Conservation (phyloP, 2,329 filamentous ascomycete genomes). For the Didymellaceae sp. region DNA sequence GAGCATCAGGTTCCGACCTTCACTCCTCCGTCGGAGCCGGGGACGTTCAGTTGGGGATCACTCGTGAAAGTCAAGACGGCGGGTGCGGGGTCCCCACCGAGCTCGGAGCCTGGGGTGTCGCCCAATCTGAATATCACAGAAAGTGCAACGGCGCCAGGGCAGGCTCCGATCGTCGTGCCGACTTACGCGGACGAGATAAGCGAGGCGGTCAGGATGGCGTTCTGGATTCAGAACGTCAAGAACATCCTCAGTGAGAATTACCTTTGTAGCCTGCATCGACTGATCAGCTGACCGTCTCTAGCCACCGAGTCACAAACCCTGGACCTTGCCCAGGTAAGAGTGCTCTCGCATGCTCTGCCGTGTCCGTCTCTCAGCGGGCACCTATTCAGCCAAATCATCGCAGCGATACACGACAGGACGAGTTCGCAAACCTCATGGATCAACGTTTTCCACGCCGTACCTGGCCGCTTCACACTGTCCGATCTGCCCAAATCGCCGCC, state of each 20-base stretch:
- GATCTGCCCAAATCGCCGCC: conserved; percentile 70
- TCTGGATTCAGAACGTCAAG: conserved; percentile 42
- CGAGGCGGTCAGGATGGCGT: conserved; percentile 34
- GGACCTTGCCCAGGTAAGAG: conserved; percentile 55
- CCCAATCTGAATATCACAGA: conserved; percentile 33
- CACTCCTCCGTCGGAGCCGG: conserved; percentile 55
- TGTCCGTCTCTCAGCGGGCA: conserved; percentile 59
- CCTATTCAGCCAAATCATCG: conserved; percentile 62
- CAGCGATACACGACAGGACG: conserved; percentile 61
- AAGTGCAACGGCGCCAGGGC: conserved; percentile 28
- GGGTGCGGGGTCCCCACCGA: conserved; percentile 50
- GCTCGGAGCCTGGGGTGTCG: conserved; percentile 46
- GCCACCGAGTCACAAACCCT: conserved; percentile 42
- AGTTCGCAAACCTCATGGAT: conserved; percentile 64
- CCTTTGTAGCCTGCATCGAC: background rate
- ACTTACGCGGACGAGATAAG: conserved; percentile 28
- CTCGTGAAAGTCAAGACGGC: conserved; percentile 45
- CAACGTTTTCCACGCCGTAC: conserved; percentile 69
- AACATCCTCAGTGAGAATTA: conserved; percentile 41
- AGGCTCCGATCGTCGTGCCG: conserved; percentile 37
- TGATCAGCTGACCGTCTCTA: conserved; percentile 25
- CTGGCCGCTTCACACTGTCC: conserved; percentile 65
- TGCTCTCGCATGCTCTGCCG: conserved; percentile 67
- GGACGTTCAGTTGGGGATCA: conserved; percentile 50
- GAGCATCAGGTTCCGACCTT: conserved; percentile 51